A percentile compares a stretch with the other conserved stretches of the same genome.
Evolutionary conservation across 352 stramenopile species (phyloP).

Genomic region (Globisporangium okanoganense): DNA sequence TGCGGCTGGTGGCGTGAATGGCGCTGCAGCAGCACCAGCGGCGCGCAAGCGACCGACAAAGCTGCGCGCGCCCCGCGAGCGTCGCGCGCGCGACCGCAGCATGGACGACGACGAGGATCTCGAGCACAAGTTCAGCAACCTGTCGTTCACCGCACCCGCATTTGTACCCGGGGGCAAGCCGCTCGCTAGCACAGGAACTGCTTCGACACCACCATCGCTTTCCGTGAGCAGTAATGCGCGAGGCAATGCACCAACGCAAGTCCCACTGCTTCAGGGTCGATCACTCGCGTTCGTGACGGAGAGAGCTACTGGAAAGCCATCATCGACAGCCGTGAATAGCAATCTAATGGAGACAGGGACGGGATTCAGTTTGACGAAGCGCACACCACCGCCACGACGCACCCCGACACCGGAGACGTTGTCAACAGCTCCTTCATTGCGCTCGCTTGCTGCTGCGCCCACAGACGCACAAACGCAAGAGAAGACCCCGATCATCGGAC

Average conservation of each 20-base stretch:
- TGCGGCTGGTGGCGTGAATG: not conserved
- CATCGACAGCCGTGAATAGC: constrained; percentile 13
- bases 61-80: constrained; percentile 52
- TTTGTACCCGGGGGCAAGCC: constrained; percentile 36
- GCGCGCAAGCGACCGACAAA: constrained; percentile 35
- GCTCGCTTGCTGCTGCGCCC: not conserved
- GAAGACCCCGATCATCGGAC: not conserved
- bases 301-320: constrained; percentile 13
- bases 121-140: constrained; percentile 57
- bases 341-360: constrained; percentile 7
- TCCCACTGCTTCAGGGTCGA: constrained; percentile 16
- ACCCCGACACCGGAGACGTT: not conserved
- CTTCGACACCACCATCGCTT: constrained; percentile 2
- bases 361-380: constrained; percentile 5
- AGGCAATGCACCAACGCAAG: not conserved
- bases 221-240: not conserved
- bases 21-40: not conserved
- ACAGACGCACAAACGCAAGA: constrained; percentile 8
- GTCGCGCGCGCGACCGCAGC: constrained; percentile 52
- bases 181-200: constrained; percentile 10
- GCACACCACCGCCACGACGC: constrained; percentile 1
- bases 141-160: constrained; percentile 45
- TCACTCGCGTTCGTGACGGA: constrained; percentile 59
- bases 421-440: not conserved
- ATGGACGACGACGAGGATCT: constrained; percentile 56